phyloP scores from a whole-genome alignment of 1,284 basidiomycete species.

The Xerocomus minutiporus region DNA sequence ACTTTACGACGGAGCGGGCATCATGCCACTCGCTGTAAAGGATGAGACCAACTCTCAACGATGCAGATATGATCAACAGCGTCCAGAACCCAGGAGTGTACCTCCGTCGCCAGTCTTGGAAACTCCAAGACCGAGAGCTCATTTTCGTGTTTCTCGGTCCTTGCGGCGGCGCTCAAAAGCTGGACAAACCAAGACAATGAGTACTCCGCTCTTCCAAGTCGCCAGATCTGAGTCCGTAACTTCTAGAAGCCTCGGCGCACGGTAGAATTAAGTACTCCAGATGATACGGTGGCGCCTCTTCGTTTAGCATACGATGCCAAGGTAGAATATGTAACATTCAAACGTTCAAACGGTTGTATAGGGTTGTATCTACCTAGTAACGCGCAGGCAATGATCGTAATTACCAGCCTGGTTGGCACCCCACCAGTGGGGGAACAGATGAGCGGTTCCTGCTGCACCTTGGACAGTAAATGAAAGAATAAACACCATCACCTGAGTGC shows the following conservation, averaged over 20 bases:
- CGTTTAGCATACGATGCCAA: neutral
- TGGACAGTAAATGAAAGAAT: slow-evolving; percentile 69
- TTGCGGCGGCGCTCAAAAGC: neutral
- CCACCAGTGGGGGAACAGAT: slow-evolving; percentile 59
- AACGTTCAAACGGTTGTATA: neutral
- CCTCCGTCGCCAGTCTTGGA: slow-evolving; percentile 6
- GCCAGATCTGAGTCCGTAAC: too few relatives aligned
- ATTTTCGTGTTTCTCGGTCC: slow-evolving; percentile 4
- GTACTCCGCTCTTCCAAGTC: too few relatives aligned
- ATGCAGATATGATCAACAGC: slow-evolving; percentile 50
- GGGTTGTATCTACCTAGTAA: neutral
- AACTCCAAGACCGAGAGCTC: neutral
- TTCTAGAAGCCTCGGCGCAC: neutral
- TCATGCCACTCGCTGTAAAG: slow-evolving; percentile 89
- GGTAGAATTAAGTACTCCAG: neutral
- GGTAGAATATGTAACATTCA: neutral
- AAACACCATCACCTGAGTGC: slow-evolving; percentile 66
- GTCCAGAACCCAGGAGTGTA: slow-evolving; percentile 45
- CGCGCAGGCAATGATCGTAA: slow-evolving; percentile 17
- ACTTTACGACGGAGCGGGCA: slow-evolving; percentile 77
- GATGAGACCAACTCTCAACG: slow-evolving; percentile 68
- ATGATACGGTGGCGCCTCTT: too few relatives aligned
- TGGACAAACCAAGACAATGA: too few relatives aligned
- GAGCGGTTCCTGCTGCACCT: slow-evolving; percentile 54
- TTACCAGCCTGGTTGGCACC: slow-evolving; percentile 43